A percentile compares a stretch with the other conserved stretches of the same genome.
phyloP scores from a whole-genome alignment of 2,329 filamentous ascomycete species.

The Capronia coronata region DNA sequence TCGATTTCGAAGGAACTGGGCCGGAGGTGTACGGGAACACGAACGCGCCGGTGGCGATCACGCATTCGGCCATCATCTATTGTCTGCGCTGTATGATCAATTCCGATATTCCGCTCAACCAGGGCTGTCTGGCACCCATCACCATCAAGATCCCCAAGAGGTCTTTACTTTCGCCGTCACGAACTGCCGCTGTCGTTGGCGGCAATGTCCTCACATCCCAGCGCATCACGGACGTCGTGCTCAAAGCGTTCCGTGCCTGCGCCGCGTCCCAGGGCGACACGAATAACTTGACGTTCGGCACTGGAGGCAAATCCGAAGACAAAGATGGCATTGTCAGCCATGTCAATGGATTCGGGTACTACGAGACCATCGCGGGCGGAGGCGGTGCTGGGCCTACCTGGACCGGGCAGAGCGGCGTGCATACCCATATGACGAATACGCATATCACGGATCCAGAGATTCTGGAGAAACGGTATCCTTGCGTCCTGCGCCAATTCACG shows the following conservation, averaged over 20 bases:
- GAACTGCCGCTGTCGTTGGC: slow-evolving; percentile 27
- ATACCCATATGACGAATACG: slow-evolving; percentile 82
- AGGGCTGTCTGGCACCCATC: slow-evolving; percentile 31
- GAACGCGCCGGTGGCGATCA: slow-evolving; percentile 38
- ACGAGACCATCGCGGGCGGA: slow-evolving; percentile 75
- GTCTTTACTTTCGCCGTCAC: slow-evolving; percentile 31
- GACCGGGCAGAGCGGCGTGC: slow-evolving; percentile 69
- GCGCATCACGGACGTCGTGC: slow-evolving; percentile 31
- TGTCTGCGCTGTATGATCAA: slow-evolving; percentile 29
- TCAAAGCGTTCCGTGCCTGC: slow-evolving; percentile 31
- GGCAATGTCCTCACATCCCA: slow-evolving; percentile 31
- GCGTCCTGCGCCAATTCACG: slow-evolving; percentile 64
- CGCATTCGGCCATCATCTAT: slow-evolving; percentile 35
- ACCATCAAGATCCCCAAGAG: slow-evolving; percentile 27
- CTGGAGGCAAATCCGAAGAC: slow-evolving; percentile 12
- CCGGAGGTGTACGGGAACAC: slow-evolving; percentile 32
- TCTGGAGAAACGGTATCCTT: slow-evolving; percentile 70
- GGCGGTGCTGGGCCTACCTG: slow-evolving; percentile 66
- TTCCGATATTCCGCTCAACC: slow-evolving; percentile 33
- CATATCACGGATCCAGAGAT: slow-evolving; percentile 75
- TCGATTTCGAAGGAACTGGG: slow-evolving; percentile 37
- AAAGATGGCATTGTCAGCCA: neutral
- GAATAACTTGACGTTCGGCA: slow-evolving; percentile 32
- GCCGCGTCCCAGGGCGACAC: slow-evolving; percentile 30
- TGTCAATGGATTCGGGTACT: slow-evolving; percentile 59